Base-by-base conservation (phyloP, 805 yeast genomes). In the Peterozyma toletana region DNA sequence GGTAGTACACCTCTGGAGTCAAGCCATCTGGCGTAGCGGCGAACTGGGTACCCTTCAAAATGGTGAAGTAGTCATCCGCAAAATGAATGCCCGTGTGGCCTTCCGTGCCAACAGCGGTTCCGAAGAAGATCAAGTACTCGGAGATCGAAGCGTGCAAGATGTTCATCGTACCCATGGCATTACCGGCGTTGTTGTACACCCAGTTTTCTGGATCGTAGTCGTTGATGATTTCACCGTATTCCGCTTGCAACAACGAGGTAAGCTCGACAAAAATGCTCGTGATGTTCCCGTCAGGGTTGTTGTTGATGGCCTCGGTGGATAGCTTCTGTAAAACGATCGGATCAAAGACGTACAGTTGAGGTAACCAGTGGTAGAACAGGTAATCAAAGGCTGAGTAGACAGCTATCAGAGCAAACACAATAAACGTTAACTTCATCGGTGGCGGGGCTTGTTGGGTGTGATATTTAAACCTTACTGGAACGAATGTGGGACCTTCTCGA, bases 121-220 rank as follows among this genome's bases (percentile, higher is more conserved):
- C 99, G 51, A 93, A 93, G 60, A 93, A 76, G 58, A 93, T 93
- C 60, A 93, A 66, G 60, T 93, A 93, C 66, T 93, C 99, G 6
- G 93, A 72, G 54, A 93, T 71, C 9, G 98, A 93, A 10, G 98
- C 97, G 63, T 93, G 99, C 52, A 91, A 71, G 48, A 93, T 87
- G 54, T 87, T 76, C 98, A 93, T 91, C 44, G 89, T 80, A 18
- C 95, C 93, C 99, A 93, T 93, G 42, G 99, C 98, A 53, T 96
- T 96, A 44, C 99, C 99, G 3, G 99, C 99, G 56, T 87, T 88
- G 75, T 93, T 93, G 77, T 81, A 91, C 41, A 93, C 84, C 98
- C 98, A 93, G 51, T 90, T 91, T 42, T 85, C 84, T 41, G 71
- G 69, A 59, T 81, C 77, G 52, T 83, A 71, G 50, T 79, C 80